These are phyloP conservation scores for Galerina sulciceps DNA, from an alignment of 768 basidiomycete species.

Conservation along the genomic window DNA sequence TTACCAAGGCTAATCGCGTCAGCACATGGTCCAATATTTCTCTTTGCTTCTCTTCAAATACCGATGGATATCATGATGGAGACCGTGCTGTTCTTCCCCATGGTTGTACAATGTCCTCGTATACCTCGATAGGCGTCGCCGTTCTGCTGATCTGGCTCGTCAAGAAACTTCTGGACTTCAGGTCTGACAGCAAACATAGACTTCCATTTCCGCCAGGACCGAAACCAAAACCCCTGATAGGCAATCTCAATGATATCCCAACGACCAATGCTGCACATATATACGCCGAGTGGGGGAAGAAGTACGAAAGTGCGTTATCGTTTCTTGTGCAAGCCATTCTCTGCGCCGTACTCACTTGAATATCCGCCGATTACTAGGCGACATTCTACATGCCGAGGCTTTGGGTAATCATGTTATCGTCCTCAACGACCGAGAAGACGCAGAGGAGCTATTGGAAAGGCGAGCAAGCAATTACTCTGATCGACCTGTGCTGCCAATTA, in stretches of 20 bases:
- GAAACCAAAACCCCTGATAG: constrained; percentile 27
- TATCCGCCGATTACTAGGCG: constrained; percentile 1
- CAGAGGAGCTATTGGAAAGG: constrained; percentile 37
- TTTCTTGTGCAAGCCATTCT: background rate
- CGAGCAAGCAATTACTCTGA: constrained; percentile 49
- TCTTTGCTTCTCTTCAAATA: too few species aligned
- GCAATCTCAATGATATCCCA: constrained; percentile 9
- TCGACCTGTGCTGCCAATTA: constrained; percentile 34
- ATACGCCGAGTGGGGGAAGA: constrained; percentile 7
- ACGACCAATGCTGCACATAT: background rate
- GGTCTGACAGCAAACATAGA: background rate
- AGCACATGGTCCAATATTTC: too few species aligned
- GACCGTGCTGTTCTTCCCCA: too few species aligned
- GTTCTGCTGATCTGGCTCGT: background rate
- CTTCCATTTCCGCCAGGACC: constrained; percentile 17
- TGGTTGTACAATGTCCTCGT: too few species aligned
- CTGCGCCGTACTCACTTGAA: too few species aligned
- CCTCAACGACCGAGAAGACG: constrained; percentile 24
- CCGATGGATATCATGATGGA: too few species aligned
- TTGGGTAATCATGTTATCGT: constrained; percentile 27
- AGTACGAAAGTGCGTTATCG: constrained; percentile 5
- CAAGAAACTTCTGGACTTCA: background rate
- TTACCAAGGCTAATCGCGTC: too few species aligned
- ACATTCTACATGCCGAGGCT: constrained; percentile 22
- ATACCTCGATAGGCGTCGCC: too few species aligned